Percentiles rank a stretch among this genome's conserved stretches.
Conservation (phyloP, 225 moss, liverwort and hornwort genomes). For the Bryoerythrophyllum caledonicum region DNA sequence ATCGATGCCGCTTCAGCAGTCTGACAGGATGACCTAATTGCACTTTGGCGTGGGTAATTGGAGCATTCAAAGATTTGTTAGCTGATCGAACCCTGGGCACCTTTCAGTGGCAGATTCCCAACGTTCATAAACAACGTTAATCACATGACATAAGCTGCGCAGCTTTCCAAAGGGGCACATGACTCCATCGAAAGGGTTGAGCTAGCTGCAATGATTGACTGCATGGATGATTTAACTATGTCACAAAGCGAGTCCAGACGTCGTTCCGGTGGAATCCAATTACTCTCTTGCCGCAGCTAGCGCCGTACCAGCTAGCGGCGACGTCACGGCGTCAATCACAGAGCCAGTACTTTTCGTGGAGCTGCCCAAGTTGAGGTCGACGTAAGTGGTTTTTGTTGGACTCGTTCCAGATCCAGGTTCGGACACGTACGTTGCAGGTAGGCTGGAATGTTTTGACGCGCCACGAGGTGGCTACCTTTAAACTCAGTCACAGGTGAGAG, state of each 20-base stretch:
- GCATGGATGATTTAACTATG: neutral
- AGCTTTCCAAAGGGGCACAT: neutral
- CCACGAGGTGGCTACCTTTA: too few species aligned
- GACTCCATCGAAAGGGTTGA: slow-evolving; percentile 2
- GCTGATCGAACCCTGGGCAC: too few species aligned
- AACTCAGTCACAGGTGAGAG: neutral
- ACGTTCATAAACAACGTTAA: too few species aligned
- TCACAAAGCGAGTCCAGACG: neutral
- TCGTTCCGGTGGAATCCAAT: too few species aligned
- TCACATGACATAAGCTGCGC: neutral
- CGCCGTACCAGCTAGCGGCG: neutral
- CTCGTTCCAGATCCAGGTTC: neutral
- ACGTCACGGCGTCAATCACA: slow-evolving; percentile 9
- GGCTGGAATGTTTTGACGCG: neutral
- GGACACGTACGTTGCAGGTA: slow-evolving; percentile 10
- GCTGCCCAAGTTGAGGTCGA: neutral
- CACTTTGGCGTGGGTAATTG: neutral
- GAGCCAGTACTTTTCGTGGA: neutral
- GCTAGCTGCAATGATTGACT: neutral
- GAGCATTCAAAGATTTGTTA: neutral
- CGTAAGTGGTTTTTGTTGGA: neutral
- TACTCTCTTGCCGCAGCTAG: too few species aligned
- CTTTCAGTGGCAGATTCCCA: neutral
- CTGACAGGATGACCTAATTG: neutral
- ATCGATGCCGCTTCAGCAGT: slow-evolving; percentile 24